Evolutionary conservation across 371 early-diverging fungal species (phyloP).

Genomic region (Gilbertella persicaria): DNA sequence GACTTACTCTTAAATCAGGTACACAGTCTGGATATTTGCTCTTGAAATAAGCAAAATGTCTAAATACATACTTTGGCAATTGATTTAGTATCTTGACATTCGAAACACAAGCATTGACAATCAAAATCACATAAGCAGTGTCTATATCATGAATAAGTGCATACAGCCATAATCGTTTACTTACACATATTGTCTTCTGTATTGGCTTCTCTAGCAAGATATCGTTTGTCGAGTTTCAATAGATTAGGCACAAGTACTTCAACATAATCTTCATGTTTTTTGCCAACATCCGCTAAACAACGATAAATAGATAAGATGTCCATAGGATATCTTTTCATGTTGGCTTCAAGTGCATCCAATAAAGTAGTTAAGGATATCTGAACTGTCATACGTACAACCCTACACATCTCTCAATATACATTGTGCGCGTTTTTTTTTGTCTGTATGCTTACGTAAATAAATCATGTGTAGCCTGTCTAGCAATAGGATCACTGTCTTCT

Average conservation of each 20-base stretch:
- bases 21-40: constrained; percentile 71
- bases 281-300: constrained; percentile 65
- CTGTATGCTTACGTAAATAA: constrained; percentile 52
- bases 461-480: constrained; percentile 72
- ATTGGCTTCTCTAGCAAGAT: constrained; percentile 67
- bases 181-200: constrained; percentile 65
- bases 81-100: constrained; percentile 50
- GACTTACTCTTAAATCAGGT: constrained; percentile 57
- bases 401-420: constrained; percentile 15
- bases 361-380: constrained; percentile 43
- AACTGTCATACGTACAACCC: constrained; percentile 48
- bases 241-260: constrained; percentile 53
- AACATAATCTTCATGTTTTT: constrained; percentile 60
- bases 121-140: constrained; percentile 67
- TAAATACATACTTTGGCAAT: constrained; percentile 70
- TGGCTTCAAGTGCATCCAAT: constrained; percentile 55
- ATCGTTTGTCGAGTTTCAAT: constrained; percentile 66
- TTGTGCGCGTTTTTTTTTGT: not conserved
- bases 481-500: constrained; percentile 68
- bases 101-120: constrained; percentile 65
- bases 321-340: constrained; percentile 63
- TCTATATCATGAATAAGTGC: constrained; percentile 36
- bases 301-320: constrained; percentile 71
- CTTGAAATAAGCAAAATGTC: constrained; percentile 72
- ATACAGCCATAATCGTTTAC: constrained; percentile 1